A percentile compares a stretch with the other conserved stretches of the same genome.
These are phyloP conservation scores for Pseudozyma thailandica DNA, from an alignment of 1,284 basidiomycete genomes.

Conservation along the genomic window DNA sequence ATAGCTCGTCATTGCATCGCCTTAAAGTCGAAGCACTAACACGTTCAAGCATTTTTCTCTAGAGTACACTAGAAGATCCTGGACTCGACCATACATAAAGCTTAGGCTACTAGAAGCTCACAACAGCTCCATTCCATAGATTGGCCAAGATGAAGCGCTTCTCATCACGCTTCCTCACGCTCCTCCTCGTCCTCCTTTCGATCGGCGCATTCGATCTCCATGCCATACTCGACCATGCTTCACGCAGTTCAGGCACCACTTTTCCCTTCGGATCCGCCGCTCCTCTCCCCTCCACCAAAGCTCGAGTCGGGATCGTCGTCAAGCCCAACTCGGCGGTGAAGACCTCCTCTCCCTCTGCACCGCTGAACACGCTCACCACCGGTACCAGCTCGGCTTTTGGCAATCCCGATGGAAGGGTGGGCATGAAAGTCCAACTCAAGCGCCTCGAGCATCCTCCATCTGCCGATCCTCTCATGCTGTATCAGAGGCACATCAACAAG, in stretches of 20 bases:
- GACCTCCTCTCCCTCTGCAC: background rate
- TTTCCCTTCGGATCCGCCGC: slow-evolving; percentile 1
- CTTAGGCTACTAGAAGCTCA: background rate
- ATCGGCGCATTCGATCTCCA: slow-evolving; percentile 45
- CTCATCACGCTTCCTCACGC: slow-evolving; percentile 42
- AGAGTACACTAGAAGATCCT: too few species aligned
- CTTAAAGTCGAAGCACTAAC: too few species aligned
- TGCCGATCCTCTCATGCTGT: slow-evolving; percentile 46
- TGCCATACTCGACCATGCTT: slow-evolving; percentile 12
- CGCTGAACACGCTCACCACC: slow-evolving; percentile 21
- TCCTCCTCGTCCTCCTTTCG: slow-evolving; percentile 51
- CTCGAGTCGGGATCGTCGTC: slow-evolving; percentile 50
- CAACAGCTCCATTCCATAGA: background rate
- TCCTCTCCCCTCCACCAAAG: slow-evolving; percentile 20
- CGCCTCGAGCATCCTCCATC: slow-evolving; percentile 13
- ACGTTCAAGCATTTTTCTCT: too few species aligned
- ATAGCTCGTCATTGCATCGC: too few species aligned
- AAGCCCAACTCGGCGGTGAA: slow-evolving; percentile 9
- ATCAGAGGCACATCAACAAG: slow-evolving; percentile 54
- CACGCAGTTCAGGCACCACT: background rate
- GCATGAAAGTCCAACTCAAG: slow-evolving; percentile 49
- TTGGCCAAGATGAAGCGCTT: slow-evolving; percentile 34
- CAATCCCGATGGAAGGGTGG: slow-evolving; percentile 19
- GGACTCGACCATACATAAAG: background rate
- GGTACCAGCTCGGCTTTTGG: slow-evolving; percentile 17